These are phyloP conservation scores for Fragaria nilgerrensis DNA, from an alignment of 306 rosid genomes.

Conservation along the genomic window DNA sequence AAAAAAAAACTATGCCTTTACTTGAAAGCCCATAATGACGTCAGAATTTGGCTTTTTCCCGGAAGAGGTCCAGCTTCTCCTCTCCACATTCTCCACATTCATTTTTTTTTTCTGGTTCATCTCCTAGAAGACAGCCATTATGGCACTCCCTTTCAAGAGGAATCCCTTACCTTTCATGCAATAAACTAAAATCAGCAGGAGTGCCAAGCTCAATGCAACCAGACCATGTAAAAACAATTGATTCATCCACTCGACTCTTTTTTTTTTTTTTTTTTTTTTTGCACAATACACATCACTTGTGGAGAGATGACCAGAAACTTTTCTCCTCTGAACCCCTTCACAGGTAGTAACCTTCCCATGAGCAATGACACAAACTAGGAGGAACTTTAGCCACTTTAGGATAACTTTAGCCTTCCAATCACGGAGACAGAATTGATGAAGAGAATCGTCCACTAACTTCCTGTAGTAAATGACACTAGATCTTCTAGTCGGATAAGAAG, in stretches of 20 bases:
- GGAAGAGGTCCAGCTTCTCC: neutral
- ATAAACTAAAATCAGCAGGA: neutral
- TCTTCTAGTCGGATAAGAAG: no score
- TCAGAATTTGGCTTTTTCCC: neutral
- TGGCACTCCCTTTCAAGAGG: neutral
- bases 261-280: no score
- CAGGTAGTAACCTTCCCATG: no score
- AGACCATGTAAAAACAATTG: neutral
- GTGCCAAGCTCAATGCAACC: neutral
- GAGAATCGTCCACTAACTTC: no score
- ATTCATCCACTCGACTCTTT: neutral
- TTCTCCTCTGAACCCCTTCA: no score
- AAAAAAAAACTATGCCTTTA: neutral
- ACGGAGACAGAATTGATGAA: no score
- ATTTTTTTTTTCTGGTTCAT: neutral
- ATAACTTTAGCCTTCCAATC: no score
- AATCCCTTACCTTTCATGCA: neutral
- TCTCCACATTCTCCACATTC: neutral
- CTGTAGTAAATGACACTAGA: no score
- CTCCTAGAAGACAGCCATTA: neutral
- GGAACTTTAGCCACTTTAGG: no score
- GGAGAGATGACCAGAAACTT: no score
- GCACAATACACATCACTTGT: no score
- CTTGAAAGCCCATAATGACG: neutral
- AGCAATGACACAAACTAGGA: no score